Evolutionary conservation across 2,329 filamentous ascomycete genomes (phyloP), one percentile per base, ranked within the genome.

Genomic region (Magnaporthiopsis rhizophila): DNA sequence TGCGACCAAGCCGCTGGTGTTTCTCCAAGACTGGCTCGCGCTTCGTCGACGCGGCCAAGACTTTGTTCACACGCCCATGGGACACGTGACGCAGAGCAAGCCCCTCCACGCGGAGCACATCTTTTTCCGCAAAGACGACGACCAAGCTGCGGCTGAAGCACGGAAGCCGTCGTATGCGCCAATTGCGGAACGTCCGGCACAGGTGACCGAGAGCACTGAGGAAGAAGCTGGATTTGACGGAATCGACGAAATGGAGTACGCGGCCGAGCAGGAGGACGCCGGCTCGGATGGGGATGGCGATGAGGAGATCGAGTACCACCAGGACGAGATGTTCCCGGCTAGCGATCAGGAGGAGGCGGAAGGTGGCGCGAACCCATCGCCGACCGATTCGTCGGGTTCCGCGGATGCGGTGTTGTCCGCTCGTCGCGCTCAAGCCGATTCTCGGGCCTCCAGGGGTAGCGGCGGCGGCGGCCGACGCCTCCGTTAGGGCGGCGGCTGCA

Each of bases 51-150:
- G 81, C 53, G 81, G 81, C 0, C 83, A 86, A 64, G 84, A 88
- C 65, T 79, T 87, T 62, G 69, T 78, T 18, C 67, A 86, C 32
- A 87, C 83, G 0, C 85, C 84, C 0, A 86, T 87, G 79, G 84
- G 84, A 0, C 83, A 81, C 68, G 64, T 87, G 5, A 80, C 79
- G 3, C 80, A 82, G 15, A 81, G 83, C 15, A 83, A 82, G 65
- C 69, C 74, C 0, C 73, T 88, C 0, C 72, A 72, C 0, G 69
- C 72, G 5, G 75, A 75, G 15, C 84, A 86, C 63, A 73, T 80
- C 0, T 87, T 87, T 73, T 87, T 88, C 70, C 58, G 57, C 32
- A 61, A 61, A 28, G 34, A 61, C 32, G 18, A 9, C 3, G 26
- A 30, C 2, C 15, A 18, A 13, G 2, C 21, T 2, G 32, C 59